These are phyloP conservation scores for Hura crepitans DNA, from an alignment of 441 rosid genomes.

Conservation along the genomic window DNA sequence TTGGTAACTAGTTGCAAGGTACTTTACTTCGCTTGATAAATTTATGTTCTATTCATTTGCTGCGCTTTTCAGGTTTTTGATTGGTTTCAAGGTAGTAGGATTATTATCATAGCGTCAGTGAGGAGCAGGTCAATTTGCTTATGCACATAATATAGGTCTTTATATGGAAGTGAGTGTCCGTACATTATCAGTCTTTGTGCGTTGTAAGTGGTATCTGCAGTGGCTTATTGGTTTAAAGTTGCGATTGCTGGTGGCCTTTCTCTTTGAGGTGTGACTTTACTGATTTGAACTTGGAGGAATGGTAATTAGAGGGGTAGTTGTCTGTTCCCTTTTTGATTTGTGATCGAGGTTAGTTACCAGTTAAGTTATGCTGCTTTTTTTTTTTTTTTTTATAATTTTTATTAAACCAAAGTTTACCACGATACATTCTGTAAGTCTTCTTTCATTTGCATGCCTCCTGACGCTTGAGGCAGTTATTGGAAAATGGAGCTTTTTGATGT, in stretches of 20 bases:
- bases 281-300: background rate
- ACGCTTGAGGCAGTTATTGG: background rate
- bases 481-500: background rate
- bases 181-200: background rate
- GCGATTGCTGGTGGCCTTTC: background rate
- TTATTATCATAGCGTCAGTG: background rate
- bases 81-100: background rate
- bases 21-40: conserved; percentile 12
- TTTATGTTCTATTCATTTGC: background rate
- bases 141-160: background rate
- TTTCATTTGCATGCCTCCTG: background rate
- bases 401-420: too few species aligned
- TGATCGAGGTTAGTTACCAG: background rate
- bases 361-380: background rate
- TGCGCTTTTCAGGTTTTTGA: background rate
- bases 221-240: background rate
- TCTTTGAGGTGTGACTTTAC: background rate
- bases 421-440: background rate
- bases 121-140: conserved; percentile 1
- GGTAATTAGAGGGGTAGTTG: background rate
- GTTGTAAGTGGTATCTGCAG: background rate
- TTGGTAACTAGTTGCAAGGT: conserved; percentile 77
- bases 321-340: background rate
- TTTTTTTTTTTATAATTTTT: background rate
- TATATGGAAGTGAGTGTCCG: background rate